A percentile compares a stretch with the other conserved stretches of the same genome.
Evolutionary conservation across 2,329 filamentous ascomycete genomes (phyloP).

Genomic region (Colletotrichum acutatum): DNA sequence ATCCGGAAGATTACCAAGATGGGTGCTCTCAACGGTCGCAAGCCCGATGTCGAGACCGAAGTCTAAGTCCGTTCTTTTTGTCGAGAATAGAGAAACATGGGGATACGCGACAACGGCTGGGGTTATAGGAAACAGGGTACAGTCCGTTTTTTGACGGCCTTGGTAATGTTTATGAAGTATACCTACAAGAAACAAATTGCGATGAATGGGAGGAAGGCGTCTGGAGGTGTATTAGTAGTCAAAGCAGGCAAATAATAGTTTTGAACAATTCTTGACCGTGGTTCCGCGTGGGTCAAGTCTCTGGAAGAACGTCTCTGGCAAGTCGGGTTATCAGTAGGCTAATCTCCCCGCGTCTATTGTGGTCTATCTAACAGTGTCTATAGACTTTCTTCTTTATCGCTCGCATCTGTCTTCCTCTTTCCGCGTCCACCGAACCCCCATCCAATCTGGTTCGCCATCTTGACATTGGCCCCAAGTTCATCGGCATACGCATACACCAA

Average conservation of each 20-base stretch:
- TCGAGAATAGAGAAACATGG: too few species aligned
- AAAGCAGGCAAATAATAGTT: constrained; percentile 21
- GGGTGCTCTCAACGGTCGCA: constrained; percentile 80
- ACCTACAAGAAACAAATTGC: neutral
- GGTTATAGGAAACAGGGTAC: neutral
- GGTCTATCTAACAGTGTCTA: too few species aligned
- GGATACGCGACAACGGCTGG: neutral
- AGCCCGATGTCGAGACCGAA: constrained; percentile 90
- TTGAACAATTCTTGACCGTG: neutral
- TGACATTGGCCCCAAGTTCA: constrained; percentile 59
- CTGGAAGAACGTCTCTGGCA: too few species aligned
- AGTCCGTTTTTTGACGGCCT: neutral
- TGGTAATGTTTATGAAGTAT: constrained; percentile 8
- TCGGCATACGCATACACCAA: constrained; percentile 67
- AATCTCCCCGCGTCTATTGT: too few species aligned
- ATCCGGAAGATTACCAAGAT: constrained; percentile 80
- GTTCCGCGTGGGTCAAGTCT: too few species aligned
- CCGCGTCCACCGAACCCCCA: constrained; percentile 63
- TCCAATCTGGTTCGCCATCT: constrained; percentile 63
- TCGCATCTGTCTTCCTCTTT: neutral
- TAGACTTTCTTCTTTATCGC: too few species aligned
- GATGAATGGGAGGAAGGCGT: neutral
- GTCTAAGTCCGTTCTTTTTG: constrained; percentile 47
- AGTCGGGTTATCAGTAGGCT: too few species aligned
- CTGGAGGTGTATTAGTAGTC: constrained; percentile 6